These are phyloP conservation scores for Lentinula sp. DNA, from an alignment of 768 basidiomycete species.

Conservation along the genomic window DNA sequence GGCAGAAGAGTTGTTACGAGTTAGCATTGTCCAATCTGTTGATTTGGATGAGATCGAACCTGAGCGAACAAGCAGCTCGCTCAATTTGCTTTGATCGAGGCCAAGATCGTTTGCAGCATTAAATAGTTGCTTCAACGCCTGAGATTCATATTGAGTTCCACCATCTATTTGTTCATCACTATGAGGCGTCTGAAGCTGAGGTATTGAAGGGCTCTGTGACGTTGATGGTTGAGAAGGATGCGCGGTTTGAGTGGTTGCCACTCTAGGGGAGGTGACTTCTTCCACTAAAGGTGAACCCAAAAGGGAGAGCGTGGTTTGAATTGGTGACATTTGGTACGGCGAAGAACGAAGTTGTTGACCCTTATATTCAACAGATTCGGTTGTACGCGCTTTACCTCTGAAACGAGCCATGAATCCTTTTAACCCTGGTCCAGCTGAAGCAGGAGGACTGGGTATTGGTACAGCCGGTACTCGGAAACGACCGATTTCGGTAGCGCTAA, in stretches of 20 bases:
- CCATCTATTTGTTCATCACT: constrained; percentile 19
- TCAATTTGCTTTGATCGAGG: constrained; percentile 65
- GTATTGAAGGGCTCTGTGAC: constrained; percentile 6
- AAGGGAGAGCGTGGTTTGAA: background rate
- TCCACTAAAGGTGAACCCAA: background rate
- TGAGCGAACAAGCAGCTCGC: constrained; percentile 66
- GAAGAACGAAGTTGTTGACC: constrained; percentile 1
- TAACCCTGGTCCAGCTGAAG: constrained; percentile 66
- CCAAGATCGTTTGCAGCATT: constrained; percentile 72
- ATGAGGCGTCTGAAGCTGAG: constrained; percentile 10
- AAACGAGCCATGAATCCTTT: constrained; percentile 82
- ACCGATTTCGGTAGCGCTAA: constrained; percentile 45
- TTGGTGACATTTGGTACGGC: constrained; percentile 4
- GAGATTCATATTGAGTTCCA: constrained; percentile 29
- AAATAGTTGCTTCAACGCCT: constrained; percentile 66
- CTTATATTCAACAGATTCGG: constrained; percentile 13
- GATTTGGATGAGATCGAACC: constrained; percentile 56
- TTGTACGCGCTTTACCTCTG: constrained; percentile 40
- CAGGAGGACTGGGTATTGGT: constrained; percentile 54
- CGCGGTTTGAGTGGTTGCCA: constrained; percentile 23
- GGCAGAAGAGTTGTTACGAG: constrained; percentile 35
- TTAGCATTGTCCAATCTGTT: constrained; percentile 37
- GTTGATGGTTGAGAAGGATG: constrained; percentile 12
- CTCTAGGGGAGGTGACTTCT: constrained; percentile 6
- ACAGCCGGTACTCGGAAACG: constrained; percentile 51